Conservation (phyloP, 2,329 filamentous ascomycete species). For the Fusarium sp. region DNA sequence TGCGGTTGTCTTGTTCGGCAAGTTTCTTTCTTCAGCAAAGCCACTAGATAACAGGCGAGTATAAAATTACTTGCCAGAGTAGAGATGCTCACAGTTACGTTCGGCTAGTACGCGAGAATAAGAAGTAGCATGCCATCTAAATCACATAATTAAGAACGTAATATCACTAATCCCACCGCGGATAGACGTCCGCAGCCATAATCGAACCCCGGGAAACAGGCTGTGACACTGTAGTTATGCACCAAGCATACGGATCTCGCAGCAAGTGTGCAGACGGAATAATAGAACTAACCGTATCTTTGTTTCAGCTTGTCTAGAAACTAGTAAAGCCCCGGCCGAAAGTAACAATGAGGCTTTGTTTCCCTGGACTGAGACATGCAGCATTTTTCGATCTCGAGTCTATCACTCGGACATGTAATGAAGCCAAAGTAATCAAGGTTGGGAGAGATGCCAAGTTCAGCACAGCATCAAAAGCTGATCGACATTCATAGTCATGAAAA, state of each 20-base stretch:
- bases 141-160: not conserved
- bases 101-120: not conserved
- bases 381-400: not conserved
- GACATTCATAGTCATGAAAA: too few species aligned
- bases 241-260: conserved; percentile 61
- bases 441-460: too few species aligned
- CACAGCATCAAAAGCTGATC: too few species aligned
- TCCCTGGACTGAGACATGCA: conserved; percentile 59
- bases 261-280: too few species aligned
- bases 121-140: not conserved
- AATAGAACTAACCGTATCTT: too few species aligned
- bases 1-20: too few species aligned
- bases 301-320: conserved; percentile 68
- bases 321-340: conserved; percentile 57
- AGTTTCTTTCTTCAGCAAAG: too few species aligned
- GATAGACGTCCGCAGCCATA: not conserved
- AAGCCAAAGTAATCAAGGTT: too few species aligned
- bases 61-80: too few species aligned
- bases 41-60: too few species aligned
- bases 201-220: conserved; percentile 57
- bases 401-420: not conserved
- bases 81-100: too few species aligned
- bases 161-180: conserved; percentile 37
- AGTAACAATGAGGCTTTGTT: conserved; percentile 68
- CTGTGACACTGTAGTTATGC: conserved; percentile 74